phyloP scores from a whole-genome alignment of 495 filamentous ascomycete genomes.

The Darksidea phi region DNA sequence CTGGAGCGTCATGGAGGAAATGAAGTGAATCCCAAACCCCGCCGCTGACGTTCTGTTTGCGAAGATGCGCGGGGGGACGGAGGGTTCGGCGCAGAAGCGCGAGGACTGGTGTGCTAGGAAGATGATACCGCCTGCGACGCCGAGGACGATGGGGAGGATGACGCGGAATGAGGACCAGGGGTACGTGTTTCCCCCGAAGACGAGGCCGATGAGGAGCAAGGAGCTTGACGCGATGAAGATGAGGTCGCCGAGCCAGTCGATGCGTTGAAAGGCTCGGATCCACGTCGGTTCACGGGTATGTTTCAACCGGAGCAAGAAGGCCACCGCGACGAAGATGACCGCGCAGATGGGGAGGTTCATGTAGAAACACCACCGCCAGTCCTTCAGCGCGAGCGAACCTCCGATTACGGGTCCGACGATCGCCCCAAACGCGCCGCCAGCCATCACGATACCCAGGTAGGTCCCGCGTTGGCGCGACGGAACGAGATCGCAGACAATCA shows the following conservation, averaged over 20 bases:
- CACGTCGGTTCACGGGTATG: not conserved
- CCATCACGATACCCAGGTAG: conserved; percentile 30
- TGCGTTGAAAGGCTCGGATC: not conserved
- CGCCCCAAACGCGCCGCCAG: conserved; percentile 3
- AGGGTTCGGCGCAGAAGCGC: conserved; percentile 9
- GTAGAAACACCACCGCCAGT: conserved; percentile 30
- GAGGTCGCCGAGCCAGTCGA: conserved; percentile 19
- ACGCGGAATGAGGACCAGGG: conserved; percentile 18
- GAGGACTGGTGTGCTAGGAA: conserved; percentile 10
- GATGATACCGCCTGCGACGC: not conserved
- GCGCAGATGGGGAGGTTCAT: conserved; percentile 25
- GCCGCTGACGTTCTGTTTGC: conserved; percentile 8
- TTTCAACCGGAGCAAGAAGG: conserved; percentile 6
- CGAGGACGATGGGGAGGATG: conserved; percentile 20
- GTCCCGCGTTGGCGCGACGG: conserved; percentile 36
- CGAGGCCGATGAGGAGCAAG: conserved; percentile 8
- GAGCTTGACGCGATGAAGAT: conserved; percentile 5
- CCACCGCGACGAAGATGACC: not conserved
- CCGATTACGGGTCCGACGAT: conserved; percentile 19
- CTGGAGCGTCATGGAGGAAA: conserved; percentile 9
- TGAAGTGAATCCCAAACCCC: conserved; percentile 9
- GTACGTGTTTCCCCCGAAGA: conserved; percentile 6
- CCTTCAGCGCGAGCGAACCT: conserved; percentile 1
- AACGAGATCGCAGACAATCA: conserved; percentile 45
- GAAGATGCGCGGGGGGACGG: conserved; percentile 13